Evolutionary conservation across 2,329 filamentous ascomycete genomes (phyloP), one percentile per base, ranked within the genome.

Genomic region (Monosporascus sp.): DNA sequence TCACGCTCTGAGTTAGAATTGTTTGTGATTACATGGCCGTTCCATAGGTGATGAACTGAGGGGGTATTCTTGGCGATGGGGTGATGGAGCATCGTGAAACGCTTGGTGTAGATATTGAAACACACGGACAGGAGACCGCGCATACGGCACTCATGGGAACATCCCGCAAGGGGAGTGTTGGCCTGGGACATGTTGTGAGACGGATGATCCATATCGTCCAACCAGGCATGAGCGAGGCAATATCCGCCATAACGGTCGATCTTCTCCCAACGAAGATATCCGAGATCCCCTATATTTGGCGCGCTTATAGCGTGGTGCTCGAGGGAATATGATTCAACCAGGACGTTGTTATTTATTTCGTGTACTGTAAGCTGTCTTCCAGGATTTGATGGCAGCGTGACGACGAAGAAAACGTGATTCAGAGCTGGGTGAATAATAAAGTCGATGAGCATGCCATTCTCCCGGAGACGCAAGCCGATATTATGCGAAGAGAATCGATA

Each of bases 31-130:
- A 44, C 22, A 6, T 44, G 20, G 14, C 41, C 41, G 5, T 44
- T 44, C 41, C 41, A 44, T 20, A 44, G 20, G 20, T 44, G 41
- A 20, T 44, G 41, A 44, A 44, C 41, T 20, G 41, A 44, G 20
- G 41, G 41, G 7, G 41, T 24, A 24, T 44, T 44, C 20, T 44
- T 44, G 18, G 25, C 49, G 15, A 50, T 37, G 11, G 20, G 63
- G 46, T 66, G 63, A 37, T 61, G 59, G 6, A 62, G 59, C 14
- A 60, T 49, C 2, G 60, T 57, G 53, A 68, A 68, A 2, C 54
- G 22, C 25, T 64, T 65, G 7, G 65, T 64, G 52, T 68, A 65
- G 27, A 68, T 64, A 37, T 68, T 68, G 51, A 68, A 68, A 48
- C 64, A 67, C 5, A 67, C 53, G 9, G 57, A 64, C 22, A 59